Evolutionary conservation across 495 filamentous ascomycete genomes (phyloP).

Genomic region (Daldinia bambusicola): DNA sequence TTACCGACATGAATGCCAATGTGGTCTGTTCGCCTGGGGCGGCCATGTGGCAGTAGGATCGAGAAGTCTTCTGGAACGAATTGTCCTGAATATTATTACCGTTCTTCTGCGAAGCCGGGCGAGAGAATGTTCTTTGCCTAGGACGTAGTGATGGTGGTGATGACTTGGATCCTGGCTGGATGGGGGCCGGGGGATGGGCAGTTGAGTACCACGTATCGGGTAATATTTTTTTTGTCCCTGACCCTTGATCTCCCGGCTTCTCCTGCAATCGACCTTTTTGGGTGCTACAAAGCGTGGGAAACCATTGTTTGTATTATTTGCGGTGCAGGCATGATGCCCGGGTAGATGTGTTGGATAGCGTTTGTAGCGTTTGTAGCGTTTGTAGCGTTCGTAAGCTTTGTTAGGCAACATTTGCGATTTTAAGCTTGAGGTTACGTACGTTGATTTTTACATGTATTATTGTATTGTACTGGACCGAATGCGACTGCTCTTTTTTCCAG

Average conservation of each 20-base stretch:
- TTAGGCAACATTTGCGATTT: background rate
- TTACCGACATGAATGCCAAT: conserved; percentile 1
- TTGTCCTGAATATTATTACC: conserved; percentile 7
- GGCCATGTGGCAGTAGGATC: conserved; percentile 9
- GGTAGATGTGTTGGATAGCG: conserved; percentile 24
- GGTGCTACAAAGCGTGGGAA: conserved; percentile 28
- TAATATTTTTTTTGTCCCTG: conserved; percentile 21
- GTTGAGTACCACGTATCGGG: conserved; percentile 19
- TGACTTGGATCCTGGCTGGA: background rate
- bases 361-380: conserved; percentile 8
- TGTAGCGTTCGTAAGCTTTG: background rate
- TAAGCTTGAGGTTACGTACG: too few species aligned
- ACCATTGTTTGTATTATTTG: conserved; percentile 37
- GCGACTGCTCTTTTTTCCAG: background rate
- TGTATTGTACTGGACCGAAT: too few species aligned
- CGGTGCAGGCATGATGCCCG: conserved; percentile 10
- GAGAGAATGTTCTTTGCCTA: conserved; percentile 31
- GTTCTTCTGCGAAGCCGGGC: conserved; percentile 16
- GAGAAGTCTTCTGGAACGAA: conserved; percentile 29
- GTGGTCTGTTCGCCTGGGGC: background rate
- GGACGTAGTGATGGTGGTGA: conserved; percentile 18
- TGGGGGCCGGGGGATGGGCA: conserved; percentile 6
- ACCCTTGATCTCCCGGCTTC: conserved; percentile 27
- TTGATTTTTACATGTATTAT: too few species aligned
- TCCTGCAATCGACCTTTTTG: conserved; percentile 37